Evolutionary conservation across 805 yeast species (phyloP).

Genomic region (Candida nitratophila): DNA sequence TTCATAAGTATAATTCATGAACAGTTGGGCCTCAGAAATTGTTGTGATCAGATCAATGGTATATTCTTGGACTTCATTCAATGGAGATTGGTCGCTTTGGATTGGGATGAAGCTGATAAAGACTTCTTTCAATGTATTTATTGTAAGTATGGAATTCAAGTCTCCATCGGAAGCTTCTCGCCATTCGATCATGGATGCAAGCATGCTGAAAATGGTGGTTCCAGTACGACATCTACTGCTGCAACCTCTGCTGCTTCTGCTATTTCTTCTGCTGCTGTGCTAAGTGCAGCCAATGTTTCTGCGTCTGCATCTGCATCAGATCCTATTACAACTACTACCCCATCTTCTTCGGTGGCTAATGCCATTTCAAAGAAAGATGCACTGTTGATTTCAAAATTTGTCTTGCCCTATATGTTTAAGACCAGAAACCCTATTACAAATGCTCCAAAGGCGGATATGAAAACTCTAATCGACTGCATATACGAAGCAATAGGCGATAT

Average conservation of each 20-base stretch:
- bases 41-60: conserved; percentile 64
- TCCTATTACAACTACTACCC: too few species aligned
- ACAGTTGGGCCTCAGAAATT: conserved; percentile 59
- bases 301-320: too few species aligned
- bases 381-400: conserved; percentile 29
- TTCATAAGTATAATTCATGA: conserved; percentile 60
- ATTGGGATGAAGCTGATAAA: conserved; percentile 42
- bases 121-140: conserved; percentile 72
- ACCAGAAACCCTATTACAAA: conserved; percentile 53
- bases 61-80: conserved; percentile 56
- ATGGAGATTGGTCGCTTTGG: conserved; percentile 37
- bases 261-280: background rate
- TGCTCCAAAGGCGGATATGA: conserved; percentile 63
- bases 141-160: conserved; percentile 67
- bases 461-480: conserved; percentile 61
- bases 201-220: conserved; percentile 19
- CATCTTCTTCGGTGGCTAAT: conserved; percentile 16
- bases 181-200: conserved; percentile 58
- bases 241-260: conserved; percentile 7
- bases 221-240: background rate
- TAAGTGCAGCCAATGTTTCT: too few species aligned
- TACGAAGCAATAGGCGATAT: conserved; percentile 70
- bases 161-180: conserved; percentile 50
- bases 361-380: conserved; percentile 14
- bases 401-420: conserved; percentile 48